These are phyloP conservation scores for Hypomyces rosellus DNA, from an alignment of 2,329 filamentous ascomycete species.

Conservation along the genomic window DNA sequence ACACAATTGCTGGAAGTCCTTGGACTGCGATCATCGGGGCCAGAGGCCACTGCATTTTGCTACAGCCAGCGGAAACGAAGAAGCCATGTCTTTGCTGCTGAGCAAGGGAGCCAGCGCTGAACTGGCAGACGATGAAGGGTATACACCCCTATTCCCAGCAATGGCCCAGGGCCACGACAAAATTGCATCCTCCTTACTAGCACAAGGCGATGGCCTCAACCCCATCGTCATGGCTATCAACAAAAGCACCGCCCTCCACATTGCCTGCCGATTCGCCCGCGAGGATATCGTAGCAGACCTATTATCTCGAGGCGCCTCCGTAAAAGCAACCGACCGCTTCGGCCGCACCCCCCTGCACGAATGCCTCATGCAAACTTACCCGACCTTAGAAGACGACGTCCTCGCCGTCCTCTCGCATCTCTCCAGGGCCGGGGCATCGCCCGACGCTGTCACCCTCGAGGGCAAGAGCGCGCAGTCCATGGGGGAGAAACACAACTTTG, in stretches of 20 bases:
- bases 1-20: slow-evolving; percentile 6
- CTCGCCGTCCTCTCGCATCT: slow-evolving; percentile 1
- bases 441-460: not conserved
- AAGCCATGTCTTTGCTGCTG: slow-evolving; percentile 1
- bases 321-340: not conserved
- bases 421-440: not conserved
- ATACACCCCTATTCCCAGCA: slow-evolving; percentile 3
- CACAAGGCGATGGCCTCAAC: not conserved
- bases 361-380: slow-evolving; percentile 1
- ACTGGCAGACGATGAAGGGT: slow-evolving; percentile 6
- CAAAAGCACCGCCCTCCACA: slow-evolving; percentile 7
- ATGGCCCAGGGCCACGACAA: slow-evolving; percentile 7
- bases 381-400: not conserved
- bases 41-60: slow-evolving; percentile 7
- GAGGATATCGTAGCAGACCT: not conserved
- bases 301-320: not conserved
- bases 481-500: slow-evolving; percentile 1
- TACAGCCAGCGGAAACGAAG: slow-evolving; percentile 1
- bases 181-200: not conserved
- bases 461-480: slow-evolving; percentile 1
- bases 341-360: slow-evolving; percentile 11
- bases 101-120: not conserved
- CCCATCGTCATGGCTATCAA: not conserved
- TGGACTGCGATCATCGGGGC: slow-evolving; percentile 4
- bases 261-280: slow-evolving; percentile 10